Conservation (phyloP, 768 basidiomycete species). For the Auricularia sp. region DNA sequence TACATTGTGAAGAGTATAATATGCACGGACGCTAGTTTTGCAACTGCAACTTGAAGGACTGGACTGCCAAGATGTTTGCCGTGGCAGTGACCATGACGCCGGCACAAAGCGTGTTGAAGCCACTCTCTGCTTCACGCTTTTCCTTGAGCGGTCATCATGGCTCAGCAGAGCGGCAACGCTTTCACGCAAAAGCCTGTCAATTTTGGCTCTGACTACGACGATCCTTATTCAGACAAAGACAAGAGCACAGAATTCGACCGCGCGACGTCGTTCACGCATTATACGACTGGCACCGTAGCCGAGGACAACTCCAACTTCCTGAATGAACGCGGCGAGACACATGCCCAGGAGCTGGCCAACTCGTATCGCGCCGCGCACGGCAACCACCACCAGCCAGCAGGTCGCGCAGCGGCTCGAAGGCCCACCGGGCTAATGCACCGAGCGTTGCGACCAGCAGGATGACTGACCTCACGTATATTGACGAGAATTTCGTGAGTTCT, state of each 20-base stretch:
- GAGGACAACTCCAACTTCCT: not conserved
- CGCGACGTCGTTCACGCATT: constrained; percentile 3
- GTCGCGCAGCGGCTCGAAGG: not conserved
- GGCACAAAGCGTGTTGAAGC: too few relatives aligned
- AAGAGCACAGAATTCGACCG: not conserved
- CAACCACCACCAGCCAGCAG: not conserved
- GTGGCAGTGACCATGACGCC: too few relatives aligned
- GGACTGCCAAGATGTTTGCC: too few relatives aligned
- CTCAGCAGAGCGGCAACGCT: too few relatives aligned
- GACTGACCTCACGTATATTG: constrained; percentile 13
- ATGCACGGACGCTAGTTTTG: too few relatives aligned
- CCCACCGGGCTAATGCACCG: not conserved
- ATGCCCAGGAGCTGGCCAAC: constrained; percentile 11
- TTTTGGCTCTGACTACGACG: constrained; percentile 8
- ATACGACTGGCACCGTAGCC: constrained; percentile 3
- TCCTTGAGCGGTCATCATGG: too few relatives aligned
- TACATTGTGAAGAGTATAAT: too few relatives aligned
- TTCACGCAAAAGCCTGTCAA: constrained; percentile 9
- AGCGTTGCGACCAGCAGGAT: constrained; percentile 1
- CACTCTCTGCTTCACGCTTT: too few relatives aligned
- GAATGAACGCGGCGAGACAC: constrained; percentile 11
- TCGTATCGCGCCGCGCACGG: constrained; percentile 7
- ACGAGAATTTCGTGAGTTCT: constrained; percentile 13
- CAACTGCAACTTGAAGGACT: too few relatives aligned
- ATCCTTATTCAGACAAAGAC: constrained; percentile 2